Percentiles rank a stretch among this genome's conserved stretches.
Evolutionary conservation across 78 protist genomes (phyloP).

Genomic region (Dictyostelium firmibasis): DNA sequence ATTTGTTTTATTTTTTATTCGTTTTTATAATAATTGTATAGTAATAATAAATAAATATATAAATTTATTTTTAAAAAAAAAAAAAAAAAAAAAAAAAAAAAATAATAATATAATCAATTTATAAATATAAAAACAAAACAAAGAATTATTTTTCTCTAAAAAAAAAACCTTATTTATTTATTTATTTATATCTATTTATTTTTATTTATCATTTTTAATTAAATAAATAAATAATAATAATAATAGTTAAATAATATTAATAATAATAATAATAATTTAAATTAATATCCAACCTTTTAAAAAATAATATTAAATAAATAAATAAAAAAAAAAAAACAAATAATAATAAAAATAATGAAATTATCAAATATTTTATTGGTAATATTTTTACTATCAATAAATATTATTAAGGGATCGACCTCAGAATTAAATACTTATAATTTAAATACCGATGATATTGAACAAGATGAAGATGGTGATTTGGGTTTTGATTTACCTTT

Average conservation of each 20-base stretch:
- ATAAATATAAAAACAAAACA: neutral
- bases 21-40: neutral
- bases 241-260: too few species aligned
- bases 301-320: neutral
- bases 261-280: too few species aligned
- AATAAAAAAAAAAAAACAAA: neutral
- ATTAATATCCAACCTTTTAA: too few species aligned
- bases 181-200: neutral
- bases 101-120: neutral
- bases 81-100: neutral
- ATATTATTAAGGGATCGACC: neutral
- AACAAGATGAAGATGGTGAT: neutral
- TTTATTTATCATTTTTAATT: neutral
- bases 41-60: neutral
- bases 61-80: neutral
- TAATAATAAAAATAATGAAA: neutral
- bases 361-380: neutral
- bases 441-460: neutral
- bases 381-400: neutral
- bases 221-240: neutral
- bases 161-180: neutral
- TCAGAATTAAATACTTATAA: neutral
- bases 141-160: neutral
- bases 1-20: neutral
- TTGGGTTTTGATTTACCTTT: neutral